Conservation (phyloP, 495 filamentous ascomycete genomes). For the Usnea hakonensis region DNA sequence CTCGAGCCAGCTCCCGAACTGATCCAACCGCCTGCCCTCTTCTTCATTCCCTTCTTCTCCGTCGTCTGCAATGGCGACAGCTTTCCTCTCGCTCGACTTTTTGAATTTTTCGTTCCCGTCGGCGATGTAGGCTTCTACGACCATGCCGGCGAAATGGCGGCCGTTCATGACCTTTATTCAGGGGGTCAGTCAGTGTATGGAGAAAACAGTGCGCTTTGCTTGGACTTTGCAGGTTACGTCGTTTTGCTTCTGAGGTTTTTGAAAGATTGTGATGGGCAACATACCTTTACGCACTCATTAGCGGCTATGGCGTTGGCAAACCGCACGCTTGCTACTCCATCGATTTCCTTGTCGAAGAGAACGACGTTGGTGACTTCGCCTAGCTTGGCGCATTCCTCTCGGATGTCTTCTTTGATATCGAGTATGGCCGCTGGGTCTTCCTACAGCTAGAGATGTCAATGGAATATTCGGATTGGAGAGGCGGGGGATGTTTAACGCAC, state of each 20-base stretch:
- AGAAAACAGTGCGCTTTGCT: background rate
- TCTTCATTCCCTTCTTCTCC: slow-evolving; percentile 42
- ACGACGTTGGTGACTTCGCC: slow-evolving; percentile 86
- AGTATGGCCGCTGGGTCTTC: slow-evolving; percentile 76
- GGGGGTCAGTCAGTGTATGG: background rate
- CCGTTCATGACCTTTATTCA: slow-evolving; percentile 62
- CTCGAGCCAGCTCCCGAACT: slow-evolving; percentile 52
- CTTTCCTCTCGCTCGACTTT: slow-evolving; percentile 50
- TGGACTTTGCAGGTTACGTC: background rate
- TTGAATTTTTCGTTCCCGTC: slow-evolving; percentile 70
- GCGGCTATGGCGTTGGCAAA: slow-evolving; percentile 66
- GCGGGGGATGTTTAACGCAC: slow-evolving; percentile 29
- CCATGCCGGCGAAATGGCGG: slow-evolving; percentile 64
- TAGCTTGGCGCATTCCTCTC: slow-evolving; percentile 79
- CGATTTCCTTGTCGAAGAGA: slow-evolving; percentile 83
- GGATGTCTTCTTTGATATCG: slow-evolving; percentile 91
- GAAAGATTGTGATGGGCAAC: slow-evolving; percentile 3
- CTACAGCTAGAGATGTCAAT: slow-evolving; percentile 24
- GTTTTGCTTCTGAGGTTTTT: background rate
- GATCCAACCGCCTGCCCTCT: slow-evolving; percentile 43
- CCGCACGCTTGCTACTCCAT: slow-evolving; percentile 76
- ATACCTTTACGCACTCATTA: slow-evolving; percentile 58
- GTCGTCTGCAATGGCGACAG: slow-evolving; percentile 37
- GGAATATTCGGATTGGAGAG: background rate
- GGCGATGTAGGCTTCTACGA: slow-evolving; percentile 68